Base-by-base conservation (phyloP, 495 filamentous ascomycete genomes). In the Lepidopterella palustris region DNA sequence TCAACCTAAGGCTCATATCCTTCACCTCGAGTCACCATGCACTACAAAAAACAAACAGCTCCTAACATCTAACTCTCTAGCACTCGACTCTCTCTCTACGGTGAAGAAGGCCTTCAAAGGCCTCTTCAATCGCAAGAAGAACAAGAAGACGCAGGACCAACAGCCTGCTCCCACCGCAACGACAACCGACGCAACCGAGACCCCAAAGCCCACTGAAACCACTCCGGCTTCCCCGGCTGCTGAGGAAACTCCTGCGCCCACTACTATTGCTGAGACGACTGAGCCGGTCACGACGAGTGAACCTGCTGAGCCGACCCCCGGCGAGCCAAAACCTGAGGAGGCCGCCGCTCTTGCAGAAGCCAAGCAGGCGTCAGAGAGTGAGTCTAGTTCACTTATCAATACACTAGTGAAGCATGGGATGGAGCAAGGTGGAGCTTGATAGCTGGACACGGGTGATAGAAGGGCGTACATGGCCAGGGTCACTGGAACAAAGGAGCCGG, bases 51-150 rank as follows among this genome's bases (percentile, higher is more conserved):
- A 5, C 18, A 1, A 25, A 5, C 15, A 8, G 5, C 21, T 42
- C 20, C 39, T 42, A 42, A 42, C 47, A 50, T 13, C 35, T 42
- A 50, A 24, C 20, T 15, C 15, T 18, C 47, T 58, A 69, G 67
- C 67, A 35, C 67, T 55, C 51, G 61, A 69, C 58, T 60, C 67
- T 28, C 24, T 62, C 51, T 28, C 63, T 50, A 52, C 5, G 49
- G 32, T 67, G 48, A 69, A 69, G 67, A 60, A 61, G 47, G 27
- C 35, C 55, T 59, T 66, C 54, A 66, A 65, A 57, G 35, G 52
- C 54, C 58, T 67, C 53, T 69, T 69, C 63, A 55, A 55, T 45
- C 58, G 57, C 54, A 64, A 62, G 45, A 59, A 66, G 52, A 63
- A 67, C 49, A 47, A 49, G 15, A 57, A 62, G 55, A 67, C 67